Evolutionary conservation across 768 basidiomycete species (phyloP).

Genomic region (Terana coerulea): DNA sequence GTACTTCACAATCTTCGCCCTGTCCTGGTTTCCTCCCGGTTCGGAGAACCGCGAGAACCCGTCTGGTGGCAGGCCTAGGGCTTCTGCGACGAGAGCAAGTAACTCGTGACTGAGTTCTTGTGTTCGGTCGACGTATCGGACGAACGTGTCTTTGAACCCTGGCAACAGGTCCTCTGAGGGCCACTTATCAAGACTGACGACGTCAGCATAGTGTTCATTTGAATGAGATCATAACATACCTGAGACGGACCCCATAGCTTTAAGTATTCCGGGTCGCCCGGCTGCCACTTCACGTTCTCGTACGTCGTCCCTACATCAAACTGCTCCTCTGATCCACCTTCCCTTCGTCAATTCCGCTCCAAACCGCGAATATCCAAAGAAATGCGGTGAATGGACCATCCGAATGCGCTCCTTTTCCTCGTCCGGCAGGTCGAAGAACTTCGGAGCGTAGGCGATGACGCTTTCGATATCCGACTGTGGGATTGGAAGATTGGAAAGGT

Average conservation of each 20-base stretch:
- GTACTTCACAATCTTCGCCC: constrained; percentile 75
- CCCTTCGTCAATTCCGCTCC: constrained; percentile 78
- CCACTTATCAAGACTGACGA: constrained; percentile 50
- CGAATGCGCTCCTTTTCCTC: constrained; percentile 67
- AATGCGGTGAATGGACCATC: constrained; percentile 75
- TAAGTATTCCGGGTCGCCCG: constrained; percentile 61
- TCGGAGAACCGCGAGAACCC: constrained; percentile 65
- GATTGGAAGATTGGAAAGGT: constrained; percentile 66
- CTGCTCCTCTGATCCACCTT: constrained; percentile 73
- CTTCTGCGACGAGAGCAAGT: constrained; percentile 59
- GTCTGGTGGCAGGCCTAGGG: constrained; percentile 59
- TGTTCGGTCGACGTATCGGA: constrained; percentile 58
- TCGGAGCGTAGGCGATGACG: constrained; percentile 58
- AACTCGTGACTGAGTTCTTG: constrained; percentile 61
- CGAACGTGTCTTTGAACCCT: constrained; percentile 57
- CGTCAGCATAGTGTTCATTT: neutral
- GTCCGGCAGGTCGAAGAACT: constrained; percentile 66
- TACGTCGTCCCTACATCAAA: constrained; percentile 76
- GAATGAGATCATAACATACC: constrained; percentile 35
- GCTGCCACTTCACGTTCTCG: constrained; percentile 46
- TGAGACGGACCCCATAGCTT: constrained; percentile 74
- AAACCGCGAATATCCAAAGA: constrained; percentile 71
- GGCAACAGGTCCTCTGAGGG: constrained; percentile 68
- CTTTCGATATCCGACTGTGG: constrained; percentile 40
- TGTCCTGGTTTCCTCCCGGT: constrained; percentile 53